Percentiles rank a stretch among this genome's conserved stretches.
Evolutionary conservation across 306 rosid genomes (phyloP).

Genomic region (Purshia tridentata): DNA sequence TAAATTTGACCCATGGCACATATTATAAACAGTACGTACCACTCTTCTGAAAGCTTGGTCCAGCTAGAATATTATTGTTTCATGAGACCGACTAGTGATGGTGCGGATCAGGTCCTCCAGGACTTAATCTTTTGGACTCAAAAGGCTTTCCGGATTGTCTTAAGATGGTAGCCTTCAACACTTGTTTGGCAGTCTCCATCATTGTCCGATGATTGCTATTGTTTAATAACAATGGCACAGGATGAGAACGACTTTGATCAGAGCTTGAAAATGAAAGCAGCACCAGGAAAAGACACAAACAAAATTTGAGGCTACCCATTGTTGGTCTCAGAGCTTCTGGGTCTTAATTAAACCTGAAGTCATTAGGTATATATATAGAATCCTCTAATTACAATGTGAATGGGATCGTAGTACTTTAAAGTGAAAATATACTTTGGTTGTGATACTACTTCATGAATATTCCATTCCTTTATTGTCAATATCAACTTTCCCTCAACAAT

Average conservation of each 20-base stretch:
- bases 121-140: conserved; percentile 30
- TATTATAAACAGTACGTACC: too few relatives aligned
- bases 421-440: neutral
- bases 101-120: conserved; percentile 43
- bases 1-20: too few relatives aligned
- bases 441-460: neutral
- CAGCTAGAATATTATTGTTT: too few relatives aligned
- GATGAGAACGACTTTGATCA: conserved; percentile 21
- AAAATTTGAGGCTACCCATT: conserved; percentile 11
- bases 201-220: neutral
- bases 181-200: conserved; percentile 26
- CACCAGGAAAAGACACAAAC: conserved; percentile 2
- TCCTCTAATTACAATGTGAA: neutral
- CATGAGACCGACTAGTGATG: conserved; percentile 28
- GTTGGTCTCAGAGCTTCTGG: neutral
- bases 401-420: neutral
- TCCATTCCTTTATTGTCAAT: too few relatives aligned
- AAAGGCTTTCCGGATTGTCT: conserved; percentile 13
- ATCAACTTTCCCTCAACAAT: too few relatives aligned
- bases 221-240: neutral
- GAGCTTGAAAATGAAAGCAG: conserved; percentile 18
- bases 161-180: conserved; percentile 23
- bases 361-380: neutral
- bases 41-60: too few relatives aligned
- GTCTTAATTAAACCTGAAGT: neutral